Evolutionary conservation across 768 basidiomycete species (phyloP).

Genomic region (Tulasnella sp.): DNA sequence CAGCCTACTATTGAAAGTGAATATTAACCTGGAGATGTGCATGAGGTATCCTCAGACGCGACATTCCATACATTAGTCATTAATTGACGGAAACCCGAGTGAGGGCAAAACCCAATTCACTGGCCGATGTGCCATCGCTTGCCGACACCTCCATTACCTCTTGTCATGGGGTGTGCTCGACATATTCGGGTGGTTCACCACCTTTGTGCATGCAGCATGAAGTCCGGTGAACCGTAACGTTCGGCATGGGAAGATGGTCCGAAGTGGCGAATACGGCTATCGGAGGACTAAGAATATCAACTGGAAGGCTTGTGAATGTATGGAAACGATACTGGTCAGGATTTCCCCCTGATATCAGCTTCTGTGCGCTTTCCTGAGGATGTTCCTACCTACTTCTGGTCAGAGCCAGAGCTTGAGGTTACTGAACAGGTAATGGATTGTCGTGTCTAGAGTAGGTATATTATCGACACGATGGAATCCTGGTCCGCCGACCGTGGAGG

Average conservation of each 20-base stretch:
- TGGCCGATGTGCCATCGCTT: constrained; percentile 22
- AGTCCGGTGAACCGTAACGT: constrained; percentile 27
- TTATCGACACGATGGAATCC: constrained; percentile 24
- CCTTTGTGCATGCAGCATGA: constrained; percentile 34
- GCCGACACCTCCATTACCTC: constrained; percentile 23
- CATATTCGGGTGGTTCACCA: constrained; percentile 30
- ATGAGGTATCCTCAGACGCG: too few species aligned
- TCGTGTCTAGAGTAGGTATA: constrained; percentile 13
- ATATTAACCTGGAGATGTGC: too few species aligned
- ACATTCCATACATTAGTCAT: too few species aligned
- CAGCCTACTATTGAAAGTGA: too few species aligned
- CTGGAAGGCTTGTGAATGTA: too few species aligned
- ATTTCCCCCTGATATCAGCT: too few species aligned
- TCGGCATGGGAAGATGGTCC: constrained; percentile 28
- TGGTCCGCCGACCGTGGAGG: constrained; percentile 23
- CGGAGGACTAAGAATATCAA: neutral
- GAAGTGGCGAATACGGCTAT: constrained; percentile 27
- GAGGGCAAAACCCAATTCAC: constrained; percentile 17
- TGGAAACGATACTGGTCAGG: too few species aligned
- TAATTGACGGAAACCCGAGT: neutral
- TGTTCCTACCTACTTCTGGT: neutral
- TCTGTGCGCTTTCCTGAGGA: too few species aligned
- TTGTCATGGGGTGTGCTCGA: constrained; percentile 21
- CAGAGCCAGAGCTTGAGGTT: constrained; percentile 10
- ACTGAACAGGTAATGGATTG: constrained; percentile 1